phyloP scores from a whole-genome alignment of 1,139 yeast species.

The Arxiozyma heterogenica region DNA sequence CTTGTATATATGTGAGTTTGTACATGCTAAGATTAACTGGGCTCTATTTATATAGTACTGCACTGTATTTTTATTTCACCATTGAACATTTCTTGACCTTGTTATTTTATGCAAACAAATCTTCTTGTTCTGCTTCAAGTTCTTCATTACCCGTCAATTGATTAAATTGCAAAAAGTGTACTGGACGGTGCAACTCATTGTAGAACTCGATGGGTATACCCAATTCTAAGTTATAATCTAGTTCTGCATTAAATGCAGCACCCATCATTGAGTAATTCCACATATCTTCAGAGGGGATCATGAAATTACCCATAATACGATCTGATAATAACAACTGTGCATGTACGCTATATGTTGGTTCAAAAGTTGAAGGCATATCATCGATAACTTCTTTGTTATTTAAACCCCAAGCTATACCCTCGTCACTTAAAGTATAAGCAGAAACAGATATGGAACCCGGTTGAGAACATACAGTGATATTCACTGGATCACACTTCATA shows the following conservation, averaged over 20 bases:
- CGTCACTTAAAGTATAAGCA: slow-evolving; percentile 51
- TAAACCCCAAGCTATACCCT: slow-evolving; percentile 74
- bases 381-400: slow-evolving; percentile 43
- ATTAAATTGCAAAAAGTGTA: slow-evolving; percentile 70
- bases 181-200: slow-evolving; percentile 78
- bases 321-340: slow-evolving; percentile 72
- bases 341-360: slow-evolving; percentile 47
- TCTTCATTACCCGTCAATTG: slow-evolving; percentile 48
- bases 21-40: background rate
- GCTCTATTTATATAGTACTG: no score
- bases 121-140: slow-evolving; percentile 65
- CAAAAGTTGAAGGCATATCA: slow-evolving; percentile 53
- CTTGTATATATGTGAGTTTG: background rate
- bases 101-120: slow-evolving; percentile 47
- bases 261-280: slow-evolving; percentile 94
- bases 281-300: slow-evolving; percentile 74
- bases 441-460: slow-evolving; percentile 80
- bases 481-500: slow-evolving; percentile 37
- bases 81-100: background rate
- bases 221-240: slow-evolving; percentile 55
- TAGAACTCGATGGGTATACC: slow-evolving; percentile 79
- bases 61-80: background rate
- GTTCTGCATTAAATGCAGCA: slow-evolving; percentile 62
- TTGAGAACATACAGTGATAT: slow-evolving; percentile 61
- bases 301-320: slow-evolving; percentile 66